Percentiles rank a stretch among this genome's conserved stretches.
These are phyloP conservation scores for Talaromyces liani DNA, from an alignment of 495 filamentous ascomycete species.

Conservation along the genomic window DNA sequence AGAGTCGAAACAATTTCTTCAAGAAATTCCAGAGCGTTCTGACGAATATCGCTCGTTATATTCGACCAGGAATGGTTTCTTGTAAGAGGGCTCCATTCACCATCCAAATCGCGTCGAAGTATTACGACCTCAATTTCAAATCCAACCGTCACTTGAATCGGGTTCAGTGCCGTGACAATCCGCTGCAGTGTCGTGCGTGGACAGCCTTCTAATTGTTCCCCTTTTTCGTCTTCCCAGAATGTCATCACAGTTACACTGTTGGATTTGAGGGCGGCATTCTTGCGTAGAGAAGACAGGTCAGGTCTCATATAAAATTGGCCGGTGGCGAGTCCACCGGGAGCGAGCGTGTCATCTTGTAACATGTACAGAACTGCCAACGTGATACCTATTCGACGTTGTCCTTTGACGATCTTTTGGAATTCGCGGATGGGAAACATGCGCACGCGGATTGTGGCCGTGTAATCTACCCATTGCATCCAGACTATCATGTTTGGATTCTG, in stretches of 20 bases:
- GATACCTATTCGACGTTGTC: conserved; percentile 47
- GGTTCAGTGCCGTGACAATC: conserved; percentile 36
- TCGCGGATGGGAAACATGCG: conserved; percentile 63
- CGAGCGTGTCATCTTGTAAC: conserved; percentile 40
- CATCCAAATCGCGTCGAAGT: conserved; percentile 26
- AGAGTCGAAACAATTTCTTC: conserved; percentile 57
- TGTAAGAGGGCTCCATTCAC: conserved; percentile 13
- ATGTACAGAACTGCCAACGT: conserved; percentile 47
- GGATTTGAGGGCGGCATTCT: conserved; percentile 40
- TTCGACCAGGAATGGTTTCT: conserved; percentile 46
- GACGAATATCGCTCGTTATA: conserved; percentile 31
- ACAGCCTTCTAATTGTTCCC: conserved; percentile 34
- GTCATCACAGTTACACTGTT: conserved; percentile 50
- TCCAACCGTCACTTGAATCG: conserved; percentile 54
- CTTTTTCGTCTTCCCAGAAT: conserved; percentile 43
- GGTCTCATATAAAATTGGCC: conserved; percentile 58
- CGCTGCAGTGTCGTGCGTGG: conserved; percentile 50
- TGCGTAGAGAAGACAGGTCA: conserved; percentile 49
- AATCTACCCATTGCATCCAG: conserved; percentile 74
- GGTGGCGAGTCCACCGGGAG: conserved; percentile 29
- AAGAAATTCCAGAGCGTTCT: conserved; percentile 41
- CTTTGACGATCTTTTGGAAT: conserved; percentile 50
- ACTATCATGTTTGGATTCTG: conserved; percentile 39
- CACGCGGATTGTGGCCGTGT: conserved; percentile 60
- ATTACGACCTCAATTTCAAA: conserved; percentile 84